phyloP scores from a whole-genome alignment of 2,329 filamentous ascomycete genomes.

The Coniochaeta sp. region DNA sequence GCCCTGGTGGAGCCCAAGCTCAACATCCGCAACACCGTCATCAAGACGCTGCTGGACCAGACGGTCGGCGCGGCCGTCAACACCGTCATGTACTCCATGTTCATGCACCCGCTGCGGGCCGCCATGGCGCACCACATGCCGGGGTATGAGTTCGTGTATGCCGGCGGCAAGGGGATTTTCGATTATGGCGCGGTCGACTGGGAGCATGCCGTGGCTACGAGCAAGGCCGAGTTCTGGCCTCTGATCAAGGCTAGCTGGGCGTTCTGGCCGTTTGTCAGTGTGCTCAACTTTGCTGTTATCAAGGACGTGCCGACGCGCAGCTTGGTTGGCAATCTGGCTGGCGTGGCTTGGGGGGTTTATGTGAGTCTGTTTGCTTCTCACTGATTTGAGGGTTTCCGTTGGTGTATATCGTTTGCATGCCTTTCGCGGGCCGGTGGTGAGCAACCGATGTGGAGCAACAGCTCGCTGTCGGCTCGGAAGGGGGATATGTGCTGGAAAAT shows the following conservation, averaged over 20 bases:
- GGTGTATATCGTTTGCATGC: too few relatives aligned
- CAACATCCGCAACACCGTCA: slow-evolving; percentile 38
- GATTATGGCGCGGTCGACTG: slow-evolving; percentile 39
- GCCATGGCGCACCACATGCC: slow-evolving; percentile 36
- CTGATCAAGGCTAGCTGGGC: slow-evolving; percentile 63
- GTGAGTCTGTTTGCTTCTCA: slow-evolving; percentile 50
- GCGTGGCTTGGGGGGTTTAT: slow-evolving; percentile 65
- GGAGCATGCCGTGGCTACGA: slow-evolving; percentile 31
- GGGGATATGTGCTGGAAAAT: too few relatives aligned
- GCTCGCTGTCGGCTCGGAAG: too few relatives aligned
- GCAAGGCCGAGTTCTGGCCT: slow-evolving; percentile 50
- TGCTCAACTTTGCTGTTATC: slow-evolving; percentile 58
- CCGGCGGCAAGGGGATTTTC: slow-evolving; percentile 25
- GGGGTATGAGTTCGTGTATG: slow-evolving; percentile 20
- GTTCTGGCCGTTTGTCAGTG: slow-evolving; percentile 61
- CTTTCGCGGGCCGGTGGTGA: too few relatives aligned
- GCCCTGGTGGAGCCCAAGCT: slow-evolving; percentile 40
- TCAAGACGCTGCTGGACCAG: slow-evolving; percentile 45
- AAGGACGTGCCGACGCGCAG: slow-evolving; percentile 58
- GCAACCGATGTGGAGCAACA: too few relatives aligned
- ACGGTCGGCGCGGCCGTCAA: slow-evolving; percentile 49
- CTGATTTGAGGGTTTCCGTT: background rate
- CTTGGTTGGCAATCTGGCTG: slow-evolving; percentile 59
- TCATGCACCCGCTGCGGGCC: slow-evolving; percentile 44
- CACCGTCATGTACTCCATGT: slow-evolving; percentile 44